phyloP scores from a whole-genome alignment of 805 yeast species.

The Kodamaea sagamina region DNA sequence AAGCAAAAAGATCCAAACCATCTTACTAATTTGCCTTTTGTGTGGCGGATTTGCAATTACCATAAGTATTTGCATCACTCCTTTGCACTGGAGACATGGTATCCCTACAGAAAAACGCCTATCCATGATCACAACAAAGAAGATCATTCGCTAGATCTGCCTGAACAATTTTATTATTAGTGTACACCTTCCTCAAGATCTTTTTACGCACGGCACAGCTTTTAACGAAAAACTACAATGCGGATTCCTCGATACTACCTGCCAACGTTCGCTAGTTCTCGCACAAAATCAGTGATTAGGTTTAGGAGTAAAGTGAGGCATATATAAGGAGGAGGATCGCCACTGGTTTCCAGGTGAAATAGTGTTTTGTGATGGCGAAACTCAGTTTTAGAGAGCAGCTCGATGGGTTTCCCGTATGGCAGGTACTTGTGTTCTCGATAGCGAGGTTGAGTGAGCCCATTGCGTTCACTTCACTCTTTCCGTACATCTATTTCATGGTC shows the following conservation, averaged over 20 bases:
- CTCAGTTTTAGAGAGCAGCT: conserved; percentile 15
- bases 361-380: neutral
- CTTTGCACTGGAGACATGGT: too few species aligned
- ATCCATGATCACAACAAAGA: neutral
- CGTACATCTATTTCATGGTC: conserved; percentile 22
- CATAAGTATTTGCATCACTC: too few species aligned
- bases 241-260: conserved; percentile 3
- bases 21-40: neutral
- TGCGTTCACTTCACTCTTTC: conserved; percentile 18
- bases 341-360: too few species aligned
- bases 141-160: neutral
- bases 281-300: conserved; percentile 1
- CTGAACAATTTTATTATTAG: neutral
- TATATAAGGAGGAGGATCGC: conserved; percentile 2
- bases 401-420: conserved; percentile 24
- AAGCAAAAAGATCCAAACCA: too few species aligned
- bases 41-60: too few species aligned
- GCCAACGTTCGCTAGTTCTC: neutral
- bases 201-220: neutral
- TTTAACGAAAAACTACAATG: neutral
- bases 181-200: conserved; percentile 3
- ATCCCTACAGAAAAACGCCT: too few species aligned
- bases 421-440: conserved; percentile 24
- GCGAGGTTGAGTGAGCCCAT: conserved; percentile 18
- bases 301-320: neutral